These are phyloP conservation scores for Escallonia rubra DNA, from an alignment of 129 eudicot species.

Conservation along the genomic window DNA sequence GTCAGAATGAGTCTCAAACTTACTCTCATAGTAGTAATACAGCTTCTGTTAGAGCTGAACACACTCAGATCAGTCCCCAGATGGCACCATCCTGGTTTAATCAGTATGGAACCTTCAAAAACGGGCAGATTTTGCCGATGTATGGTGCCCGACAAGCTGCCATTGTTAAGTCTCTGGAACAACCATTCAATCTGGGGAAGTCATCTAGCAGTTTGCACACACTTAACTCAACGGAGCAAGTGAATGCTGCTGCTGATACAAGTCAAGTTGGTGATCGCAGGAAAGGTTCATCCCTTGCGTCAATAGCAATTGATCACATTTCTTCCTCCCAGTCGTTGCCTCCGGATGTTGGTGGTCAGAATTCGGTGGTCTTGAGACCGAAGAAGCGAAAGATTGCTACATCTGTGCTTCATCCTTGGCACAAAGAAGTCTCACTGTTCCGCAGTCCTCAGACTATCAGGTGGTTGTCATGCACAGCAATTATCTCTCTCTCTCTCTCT, in stretches of 20 bases:
- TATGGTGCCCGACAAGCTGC: conserved; percentile 32
- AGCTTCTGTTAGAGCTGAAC: conserved; percentile 35
- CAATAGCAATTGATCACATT: conserved; percentile 25
- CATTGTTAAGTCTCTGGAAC: conserved; percentile 33
- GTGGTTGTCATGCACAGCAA: conserved; percentile 24
- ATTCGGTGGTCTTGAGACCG: conserved; percentile 25
- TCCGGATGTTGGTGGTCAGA: conserved; percentile 18
- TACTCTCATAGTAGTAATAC: conserved; percentile 15
- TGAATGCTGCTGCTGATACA: conserved; percentile 28
- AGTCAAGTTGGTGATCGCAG: conserved; percentile 25
- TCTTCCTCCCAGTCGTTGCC: conserved; percentile 24
- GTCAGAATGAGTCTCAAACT: conserved; percentile 35
- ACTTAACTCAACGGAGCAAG: conserved; percentile 33
- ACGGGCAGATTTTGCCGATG: conserved; percentile 47
- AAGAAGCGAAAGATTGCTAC: conserved; percentile 55
- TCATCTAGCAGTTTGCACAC: conserved; percentile 34
- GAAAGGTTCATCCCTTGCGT: conserved; percentile 24
- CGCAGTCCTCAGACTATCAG: conserved; percentile 40
- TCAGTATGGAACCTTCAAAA: conserved; percentile 57
- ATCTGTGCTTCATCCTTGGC: conserved; percentile 51
- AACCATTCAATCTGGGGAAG: conserved; percentile 31
- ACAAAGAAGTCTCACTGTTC: conserved; percentile 48
- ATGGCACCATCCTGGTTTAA: conserved; percentile 92
- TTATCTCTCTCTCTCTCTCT: not conserved
- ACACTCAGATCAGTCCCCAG: conserved; percentile 56